Base-by-base conservation (phyloP, 2,329 filamentous ascomycete genomes). In the Penicillium psychrosexuale region DNA sequence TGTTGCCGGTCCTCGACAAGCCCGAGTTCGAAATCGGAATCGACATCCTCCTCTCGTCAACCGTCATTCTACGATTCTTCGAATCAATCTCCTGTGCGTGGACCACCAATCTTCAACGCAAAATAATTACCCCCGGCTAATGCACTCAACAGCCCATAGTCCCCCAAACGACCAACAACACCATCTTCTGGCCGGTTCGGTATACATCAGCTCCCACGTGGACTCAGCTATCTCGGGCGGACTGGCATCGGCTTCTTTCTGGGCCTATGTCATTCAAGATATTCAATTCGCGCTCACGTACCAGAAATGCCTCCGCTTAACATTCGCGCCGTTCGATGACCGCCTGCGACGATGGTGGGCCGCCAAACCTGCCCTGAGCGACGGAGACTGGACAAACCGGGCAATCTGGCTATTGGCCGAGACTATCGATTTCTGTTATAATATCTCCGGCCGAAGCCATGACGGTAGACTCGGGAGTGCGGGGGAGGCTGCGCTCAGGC, bases 221-320 rank as follows among this genome's bases (percentile, higher is more conserved):
- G 69, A 69, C 52, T 71, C 67, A 39, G 69, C 68, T 2, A 66
- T 68, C 30, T 68, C 67, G 5, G 65, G 65, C 7, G 68, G 68
- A 8, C 66, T 72, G 17, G 65, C 69, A 1, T 69, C 69, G 19
- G 67, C 69, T 24, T 70, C 69, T 0, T 72, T 72, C 55, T 72
- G 69, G 69, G 62, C 69, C 11, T 72, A 70, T 44, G 68, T 72
- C 3, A 68, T 70, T 57, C 69, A 72, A 48, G 69, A 72, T 51
- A 69, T 72, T 19, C 69, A 71, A 39, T 69, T 69, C 54, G 68
- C 68, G 5, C 57, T 72, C 46, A 66, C 66, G 11, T 68, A 66
- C 48, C 67, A 66, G 19, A 69, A 67, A 53, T 66, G 69, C 37
- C 61, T 72, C 11, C 65, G 69, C 27, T 50, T 72, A 15, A 63